Base-by-base conservation (phyloP, 805 yeast species). In the Groenewaldozyma salmanticensis region DNA sequence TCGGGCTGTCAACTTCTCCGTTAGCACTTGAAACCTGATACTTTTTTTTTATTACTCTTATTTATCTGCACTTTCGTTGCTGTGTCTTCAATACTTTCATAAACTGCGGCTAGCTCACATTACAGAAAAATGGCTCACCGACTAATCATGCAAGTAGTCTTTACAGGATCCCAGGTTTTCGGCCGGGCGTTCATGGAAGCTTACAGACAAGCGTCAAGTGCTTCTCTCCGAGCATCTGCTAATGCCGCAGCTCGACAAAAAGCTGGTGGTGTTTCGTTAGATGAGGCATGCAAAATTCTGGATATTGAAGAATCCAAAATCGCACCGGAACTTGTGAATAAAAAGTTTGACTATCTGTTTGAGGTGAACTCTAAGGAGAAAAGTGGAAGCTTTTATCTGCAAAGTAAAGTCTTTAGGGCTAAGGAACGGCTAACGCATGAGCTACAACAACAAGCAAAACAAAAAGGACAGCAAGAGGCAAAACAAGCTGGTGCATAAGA, bases 111-210 rank as follows among this genome's bases (percentile, higher is more conserved):
- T n/a, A 37, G 34, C 21, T 27, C 21, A 27, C 37, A 37, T 31
- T 16, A 18, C 9, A 19, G 20, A 35, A 38, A 32, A 13, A 38
- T 38, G 96, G 97, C 98, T 47, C 95, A 92, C 62, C 77, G 96
- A 68, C 72, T 94, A 43, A 58, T 90, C 42, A 85, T 84, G 49
- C 90, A 84, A 62, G 95, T 92, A 49, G 72, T 87, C 37, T 75
- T 88, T 55, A 88, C 97, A 6, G 97, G 97, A 43, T 94, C 96
- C 3, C 80, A 85, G 52, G 97, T 90, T 22, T 87, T 92, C 58
- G 96, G 97, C 43, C 76, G 84, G 52, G 98, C 98, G 0, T 92
- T 92, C 60, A 72, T 86, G n/a, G 95, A 87, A 60, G 97, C 98
- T 0, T 92, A 90, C 70, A 82, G 80, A 55, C 97, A 92, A 65